Conservation (phyloP, 108 stramenopile species). For the Nitzschia palea region DNA sequence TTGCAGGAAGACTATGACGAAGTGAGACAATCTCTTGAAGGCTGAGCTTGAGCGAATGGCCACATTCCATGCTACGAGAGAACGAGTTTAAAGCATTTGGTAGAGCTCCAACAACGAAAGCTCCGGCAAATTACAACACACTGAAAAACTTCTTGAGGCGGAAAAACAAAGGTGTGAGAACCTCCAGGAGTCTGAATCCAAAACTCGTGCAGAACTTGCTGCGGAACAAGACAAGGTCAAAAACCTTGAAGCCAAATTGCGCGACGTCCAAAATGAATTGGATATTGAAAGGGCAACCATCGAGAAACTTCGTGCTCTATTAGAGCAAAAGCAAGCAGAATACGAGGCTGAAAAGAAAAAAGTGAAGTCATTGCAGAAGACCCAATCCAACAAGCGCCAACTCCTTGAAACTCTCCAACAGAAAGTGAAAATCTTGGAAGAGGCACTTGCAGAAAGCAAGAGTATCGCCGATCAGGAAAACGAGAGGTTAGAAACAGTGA, state of each 20-base stretch:
- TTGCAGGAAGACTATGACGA: conserved; percentile 25
- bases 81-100: conserved; percentile 18
- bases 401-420: conserved; percentile 22
- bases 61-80: conserved; percentile 23
- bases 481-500: conserved; percentile 7
- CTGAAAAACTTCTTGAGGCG: not conserved
- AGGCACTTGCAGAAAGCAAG: conserved; percentile 18
- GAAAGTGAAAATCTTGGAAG: conserved; percentile 21
- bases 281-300: conserved; percentile 14
- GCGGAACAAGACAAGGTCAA: conserved; percentile 25
- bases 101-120: conserved; percentile 20
- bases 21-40: conserved; percentile 16
- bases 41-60: conserved; percentile 17
- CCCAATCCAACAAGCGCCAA: conserved; percentile 14
- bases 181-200: conserved; percentile 17
- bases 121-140: conserved; percentile 7
- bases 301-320: conserved; percentile 1
- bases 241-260: conserved; percentile 14
- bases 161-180: conserved; percentile 22
- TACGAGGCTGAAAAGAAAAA: conserved; percentile 28
- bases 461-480: conserved; percentile 7
- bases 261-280: conserved; percentile 7
- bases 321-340: conserved; percentile 17
- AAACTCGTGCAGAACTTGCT: conserved; percentile 12
- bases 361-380: conserved; percentile 19